Base-by-base conservation (phyloP, 805 yeast species). In the Cephaloascus fragrans region DNA sequence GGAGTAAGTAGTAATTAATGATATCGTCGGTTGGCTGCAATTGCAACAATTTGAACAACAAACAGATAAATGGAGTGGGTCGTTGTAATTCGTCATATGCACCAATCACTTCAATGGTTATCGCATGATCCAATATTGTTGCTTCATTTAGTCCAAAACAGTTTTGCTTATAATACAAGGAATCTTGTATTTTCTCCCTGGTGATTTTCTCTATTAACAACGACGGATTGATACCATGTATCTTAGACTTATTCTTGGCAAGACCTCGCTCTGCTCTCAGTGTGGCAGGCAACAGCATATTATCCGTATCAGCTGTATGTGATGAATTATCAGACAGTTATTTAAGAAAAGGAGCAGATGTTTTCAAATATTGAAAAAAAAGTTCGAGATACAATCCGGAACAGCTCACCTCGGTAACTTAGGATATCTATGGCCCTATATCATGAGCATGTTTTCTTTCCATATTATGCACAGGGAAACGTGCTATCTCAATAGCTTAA, bases 21-120 rank as follows among this genome's bases (percentile, higher is more conserved):
- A 85, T 74, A 3, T 76, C 83, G 9, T 52, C 49, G 1, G 69
- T 49, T 0, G 97, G 97, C 44, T 76, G 76, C 15, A 93, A 57
- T 55, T 90, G 95, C 3, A 89, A 64, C 41, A 90, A 54, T 45
- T 90, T 77, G 50, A 86, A 75, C 26, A 87, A 56, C 35, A 95
- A 67, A 51, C 95, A 80, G n/a, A 85, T 53, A 48, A 86, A 87
- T 12, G 79, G 80, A 15, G 83, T 65, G 0, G 94, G 93, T 43
- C 75, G 58, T 26, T 77, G 76, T 18, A 61, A 62, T 14, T 67
- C 61, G 37, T 71, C 73, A n/a, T 72, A 59, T 0, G 83, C 80
- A 0, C 86, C 90, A 3, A 85, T 56, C 37, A 64, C 64, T 8
- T 67, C 51, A 4, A 77, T 43, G 4, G 60, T 59, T 2, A 64